Conservation (phyloP, 495 filamentous ascomycete species). For the Penicillium goetzii region DNA sequence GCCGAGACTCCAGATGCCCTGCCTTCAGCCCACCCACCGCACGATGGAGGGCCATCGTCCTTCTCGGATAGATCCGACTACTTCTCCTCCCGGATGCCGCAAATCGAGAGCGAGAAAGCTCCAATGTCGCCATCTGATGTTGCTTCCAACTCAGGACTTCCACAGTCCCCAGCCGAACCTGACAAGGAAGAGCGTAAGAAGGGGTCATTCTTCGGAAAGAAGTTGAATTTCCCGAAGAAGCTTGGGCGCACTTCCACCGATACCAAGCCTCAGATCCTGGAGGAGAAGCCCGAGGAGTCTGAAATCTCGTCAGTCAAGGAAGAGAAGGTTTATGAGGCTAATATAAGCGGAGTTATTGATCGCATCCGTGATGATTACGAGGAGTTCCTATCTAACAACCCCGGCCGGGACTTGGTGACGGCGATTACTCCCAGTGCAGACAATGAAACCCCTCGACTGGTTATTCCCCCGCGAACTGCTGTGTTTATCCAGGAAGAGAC, state of each 20-base stretch:
- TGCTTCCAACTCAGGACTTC: constrained; percentile 46
- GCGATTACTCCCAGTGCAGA: constrained; percentile 76
- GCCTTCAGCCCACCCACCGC: constrained; percentile 34
- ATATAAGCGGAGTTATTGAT: constrained; percentile 78
- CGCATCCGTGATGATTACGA: constrained; percentile 78
- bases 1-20: constrained; percentile 26
- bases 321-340: constrained; percentile 82
- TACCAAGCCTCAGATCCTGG: constrained; percentile 71
- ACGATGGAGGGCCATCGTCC: constrained; percentile 49
- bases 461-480: constrained; percentile 75
- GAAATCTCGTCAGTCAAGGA: constrained; percentile 63
- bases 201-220: constrained; percentile 76
- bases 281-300: constrained; percentile 85
- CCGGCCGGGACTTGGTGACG: constrained; percentile 58
- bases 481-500: constrained; percentile 96
- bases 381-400: constrained; percentile 62
- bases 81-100: constrained; percentile 55
- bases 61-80: constrained; percentile 65
- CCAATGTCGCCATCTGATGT: constrained; percentile 55
- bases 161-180: constrained; percentile 64
- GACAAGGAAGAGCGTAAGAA: constrained; percentile 76
- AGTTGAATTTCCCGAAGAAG: constrained; percentile 89
- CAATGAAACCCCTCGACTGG: constrained; percentile 82
- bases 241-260: constrained; percentile 75
- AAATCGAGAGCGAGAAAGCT: constrained; percentile 38